These are phyloP conservation scores for Exidia glandulosa DNA, from an alignment of 768 basidiomycete species.

Conservation along the genomic window DNA sequence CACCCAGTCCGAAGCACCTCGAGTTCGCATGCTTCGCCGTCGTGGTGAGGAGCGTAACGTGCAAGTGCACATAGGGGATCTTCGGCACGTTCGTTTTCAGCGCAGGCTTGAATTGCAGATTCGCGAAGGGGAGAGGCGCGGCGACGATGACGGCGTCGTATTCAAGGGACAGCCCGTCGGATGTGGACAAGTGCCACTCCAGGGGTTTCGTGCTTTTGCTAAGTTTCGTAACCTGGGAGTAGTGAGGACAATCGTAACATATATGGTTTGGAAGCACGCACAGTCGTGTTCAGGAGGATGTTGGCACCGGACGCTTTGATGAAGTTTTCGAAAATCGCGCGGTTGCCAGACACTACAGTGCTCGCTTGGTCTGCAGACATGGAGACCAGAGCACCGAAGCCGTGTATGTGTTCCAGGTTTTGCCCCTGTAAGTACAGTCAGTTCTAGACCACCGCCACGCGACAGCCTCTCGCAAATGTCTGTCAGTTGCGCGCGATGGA, in stretches of 20 bases:
- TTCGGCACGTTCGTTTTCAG: constrained; percentile 44
- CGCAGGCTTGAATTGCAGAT: constrained; percentile 39
- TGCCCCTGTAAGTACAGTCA: constrained; percentile 16
- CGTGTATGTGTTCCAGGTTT: constrained; percentile 65
- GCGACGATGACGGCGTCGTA: constrained; percentile 79
- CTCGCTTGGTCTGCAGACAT: constrained; percentile 55
- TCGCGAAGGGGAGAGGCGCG: constrained; percentile 68
- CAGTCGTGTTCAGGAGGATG: constrained; percentile 59
- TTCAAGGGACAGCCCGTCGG: not conserved
- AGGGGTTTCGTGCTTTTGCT: not conserved
- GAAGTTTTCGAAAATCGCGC: constrained; percentile 75
- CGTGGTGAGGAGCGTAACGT: constrained; percentile 85
- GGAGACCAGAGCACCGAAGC: constrained; percentile 56
- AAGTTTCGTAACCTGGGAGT: not conserved
- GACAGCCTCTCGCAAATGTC: too few relatives aligned
- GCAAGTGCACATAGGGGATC: constrained; percentile 72
- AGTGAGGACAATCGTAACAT: not conserved
- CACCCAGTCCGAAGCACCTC: constrained; percentile 53
- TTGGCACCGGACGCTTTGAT: constrained; percentile 57
- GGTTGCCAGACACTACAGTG: constrained; percentile 70
- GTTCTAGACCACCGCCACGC: too few relatives aligned
- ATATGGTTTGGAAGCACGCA: constrained; percentile 18
- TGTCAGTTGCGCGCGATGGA: too few relatives aligned
- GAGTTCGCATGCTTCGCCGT: constrained; percentile 48
- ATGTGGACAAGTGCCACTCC: constrained; percentile 7